A percentile compares a stretch with the other conserved stretches of the same genome.
Conservation (phyloP, 441 rosid species). For the Jatropha podagrica region DNA sequence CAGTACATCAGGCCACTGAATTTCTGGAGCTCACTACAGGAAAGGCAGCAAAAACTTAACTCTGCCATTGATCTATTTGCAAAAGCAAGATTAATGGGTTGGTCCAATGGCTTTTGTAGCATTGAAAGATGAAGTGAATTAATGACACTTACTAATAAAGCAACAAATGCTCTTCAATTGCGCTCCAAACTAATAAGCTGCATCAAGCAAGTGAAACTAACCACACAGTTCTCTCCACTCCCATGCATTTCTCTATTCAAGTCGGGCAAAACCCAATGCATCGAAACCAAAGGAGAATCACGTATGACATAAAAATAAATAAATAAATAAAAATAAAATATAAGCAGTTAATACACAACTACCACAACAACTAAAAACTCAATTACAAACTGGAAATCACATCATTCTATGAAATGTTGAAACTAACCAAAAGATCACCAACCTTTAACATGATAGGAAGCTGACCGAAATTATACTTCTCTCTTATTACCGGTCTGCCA, state of each 20-base stretch:
- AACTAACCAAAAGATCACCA: conserved; percentile 25
- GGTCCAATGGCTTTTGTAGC: neutral
- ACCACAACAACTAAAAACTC: neutral
- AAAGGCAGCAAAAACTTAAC: neutral
- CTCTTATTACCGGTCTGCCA: conserved; percentile 46
- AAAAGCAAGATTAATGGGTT: neutral
- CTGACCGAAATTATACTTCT: conserved; percentile 68
- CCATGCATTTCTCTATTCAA: neutral
- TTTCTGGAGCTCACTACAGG: neutral
- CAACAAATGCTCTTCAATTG: no score
- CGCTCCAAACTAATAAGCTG: no score
- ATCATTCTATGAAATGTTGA: neutral
- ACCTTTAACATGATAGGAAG: conserved; percentile 94
- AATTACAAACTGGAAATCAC: neutral
- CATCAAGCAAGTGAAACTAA: no score
- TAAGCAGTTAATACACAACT: neutral
- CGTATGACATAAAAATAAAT: no score
- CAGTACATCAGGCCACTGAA: neutral
- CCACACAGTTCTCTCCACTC: no score
- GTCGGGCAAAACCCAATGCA: neutral
- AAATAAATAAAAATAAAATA: neutral
- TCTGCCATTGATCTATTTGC: neutral
- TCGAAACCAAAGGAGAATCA: neutral
- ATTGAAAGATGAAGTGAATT: neutral
- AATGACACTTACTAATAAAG: neutral